Evolutionary conservation across 2,329 filamentous ascomycete species (phyloP).

Genomic region (Fusarium burgessii): DNA sequence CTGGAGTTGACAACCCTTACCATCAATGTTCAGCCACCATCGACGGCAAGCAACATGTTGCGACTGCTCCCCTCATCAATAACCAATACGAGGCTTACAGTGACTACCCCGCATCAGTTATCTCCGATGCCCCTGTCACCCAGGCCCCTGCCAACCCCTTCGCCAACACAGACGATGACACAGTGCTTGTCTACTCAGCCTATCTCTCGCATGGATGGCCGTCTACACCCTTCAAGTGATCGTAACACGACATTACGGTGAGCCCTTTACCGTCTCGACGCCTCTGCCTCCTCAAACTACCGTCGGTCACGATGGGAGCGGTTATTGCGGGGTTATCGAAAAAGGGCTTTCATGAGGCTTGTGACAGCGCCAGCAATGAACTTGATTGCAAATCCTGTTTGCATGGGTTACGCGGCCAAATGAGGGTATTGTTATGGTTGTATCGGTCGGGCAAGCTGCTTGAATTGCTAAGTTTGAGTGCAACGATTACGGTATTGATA

Average conservation of each 20-base stretch:
- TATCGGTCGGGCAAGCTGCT: neutral
- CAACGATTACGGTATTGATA: constrained; percentile 10
- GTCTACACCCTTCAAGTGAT: neutral
- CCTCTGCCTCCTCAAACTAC: constrained; percentile 4
- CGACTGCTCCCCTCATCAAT: neutral
- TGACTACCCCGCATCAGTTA: neutral
- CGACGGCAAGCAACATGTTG: neutral
- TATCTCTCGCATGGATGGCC: neutral
- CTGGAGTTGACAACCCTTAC: neutral
- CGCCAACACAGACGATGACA: neutral
- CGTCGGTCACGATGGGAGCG: neutral
- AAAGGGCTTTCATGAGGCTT: neutral
- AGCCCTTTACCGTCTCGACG: neutral
- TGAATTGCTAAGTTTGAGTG: constrained; percentile 7
- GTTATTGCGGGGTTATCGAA: constrained; percentile 10
- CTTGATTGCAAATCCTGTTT: constrained; percentile 3
- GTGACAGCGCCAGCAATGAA: neutral
- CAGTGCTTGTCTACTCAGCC: neutral
- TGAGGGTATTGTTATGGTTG: neutral
- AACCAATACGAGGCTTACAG: neutral
- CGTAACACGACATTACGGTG: neutral
- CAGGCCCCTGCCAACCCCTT: neutral
- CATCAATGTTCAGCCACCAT: neutral
- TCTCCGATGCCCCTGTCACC: neutral
- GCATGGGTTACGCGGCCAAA: neutral